Base-by-base conservation (phyloP, 441 rosid genomes). In the Codiaeum variegatum region DNA sequence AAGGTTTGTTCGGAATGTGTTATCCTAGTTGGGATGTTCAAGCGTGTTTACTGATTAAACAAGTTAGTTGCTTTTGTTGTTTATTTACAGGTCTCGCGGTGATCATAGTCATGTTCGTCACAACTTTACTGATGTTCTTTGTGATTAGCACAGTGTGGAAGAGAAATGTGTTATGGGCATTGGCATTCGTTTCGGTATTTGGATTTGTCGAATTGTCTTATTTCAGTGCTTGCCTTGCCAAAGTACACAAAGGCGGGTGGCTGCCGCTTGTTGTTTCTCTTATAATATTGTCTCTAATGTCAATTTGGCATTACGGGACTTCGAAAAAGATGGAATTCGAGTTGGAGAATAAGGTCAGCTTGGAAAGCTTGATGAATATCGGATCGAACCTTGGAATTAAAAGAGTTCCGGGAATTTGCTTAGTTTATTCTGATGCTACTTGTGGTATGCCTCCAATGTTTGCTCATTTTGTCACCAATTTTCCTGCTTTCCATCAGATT, bases 161-260 rank as follows among this genome's bases (percentile, higher is more conserved):
- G 73, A 44, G 5, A 54, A 71, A 49, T 42, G 51, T 71, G 24
- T 16, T 73, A 8, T 65, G 60, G 18, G 82, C 71, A 21, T 18
- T 78, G 3, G 34, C 67, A 28, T 78, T 80, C 52, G 71, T 68
- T 0, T 19, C 42, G 1, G n/a, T 73, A 23, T 83, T 74, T 32
- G 80, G 81, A 47, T 67, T 29, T 0, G 61, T 80, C 16, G 83
- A 80, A 68, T 28, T 62, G 26, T 59, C 64, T 32, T 76, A 74
- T 42, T 23, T 78, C 74, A 58, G 64, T 10, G 78, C 83, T 4
- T 66, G 75, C 71, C 75, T 76, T 0, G 70, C 69, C 11, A 78
- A 81, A 54, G 72, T 72, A 62, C 65, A 72, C 44, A 44, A 54
- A 74, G 79, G 84, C 26, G 84, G 78, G 29, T 76, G 82, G 81